These are phyloP conservation scores for Corchorus olitorius DNA, from an alignment of 345 rosid species.

Conservation along the genomic window DNA sequence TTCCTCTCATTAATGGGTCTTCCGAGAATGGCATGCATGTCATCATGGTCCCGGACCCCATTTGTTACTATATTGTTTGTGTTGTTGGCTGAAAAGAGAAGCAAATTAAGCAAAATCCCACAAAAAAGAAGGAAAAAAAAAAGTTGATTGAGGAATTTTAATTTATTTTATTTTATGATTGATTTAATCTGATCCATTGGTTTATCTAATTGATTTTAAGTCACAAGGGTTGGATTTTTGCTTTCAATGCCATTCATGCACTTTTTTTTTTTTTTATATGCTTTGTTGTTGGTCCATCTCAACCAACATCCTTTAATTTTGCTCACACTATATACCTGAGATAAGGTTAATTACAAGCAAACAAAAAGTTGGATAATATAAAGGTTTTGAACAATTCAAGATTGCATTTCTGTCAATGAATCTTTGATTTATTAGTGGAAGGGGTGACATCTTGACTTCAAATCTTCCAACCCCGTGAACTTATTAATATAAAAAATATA, in stretches of 20 bases:
- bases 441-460: background rate
- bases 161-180: background rate
- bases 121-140: background rate
- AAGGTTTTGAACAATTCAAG: too few species aligned
- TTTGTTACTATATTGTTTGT: background rate
- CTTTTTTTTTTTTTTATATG: background rate
- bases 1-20: conserved; percentile 29
- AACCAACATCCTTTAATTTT: background rate
- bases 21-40: conserved; percentile 37
- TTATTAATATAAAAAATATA: background rate
- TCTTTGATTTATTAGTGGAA: background rate
- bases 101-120: too few species aligned
- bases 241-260: conserved; percentile 23
- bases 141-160: background rate
- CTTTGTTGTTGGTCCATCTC: background rate
- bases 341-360: too few species aligned
- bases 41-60: background rate
- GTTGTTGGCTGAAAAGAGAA: background rate
- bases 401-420: too few species aligned
- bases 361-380: too few species aligned
- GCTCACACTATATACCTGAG: too few species aligned
- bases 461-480: background rate
- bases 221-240: conserved; percentile 20
- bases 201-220: background rate
- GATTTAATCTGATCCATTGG: background rate